phyloP scores from a whole-genome alignment of 2,329 filamentous ascomycete species.

The Juglanconis juglandina region DNA sequence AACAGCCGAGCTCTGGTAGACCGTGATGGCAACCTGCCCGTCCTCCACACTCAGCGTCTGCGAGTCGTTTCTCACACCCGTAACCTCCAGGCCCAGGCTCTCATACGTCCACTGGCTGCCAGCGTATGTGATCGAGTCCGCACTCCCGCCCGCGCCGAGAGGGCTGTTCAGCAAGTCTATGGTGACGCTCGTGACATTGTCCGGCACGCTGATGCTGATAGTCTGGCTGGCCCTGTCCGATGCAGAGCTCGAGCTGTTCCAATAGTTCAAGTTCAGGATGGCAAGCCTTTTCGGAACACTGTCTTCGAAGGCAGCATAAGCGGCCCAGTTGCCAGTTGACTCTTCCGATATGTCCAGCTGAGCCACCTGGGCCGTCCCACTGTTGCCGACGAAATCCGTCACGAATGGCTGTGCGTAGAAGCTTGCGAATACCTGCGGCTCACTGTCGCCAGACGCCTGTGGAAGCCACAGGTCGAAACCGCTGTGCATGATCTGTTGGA shows the following conservation, averaged over 20 bases:
- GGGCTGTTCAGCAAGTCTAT: constrained; percentile 32
- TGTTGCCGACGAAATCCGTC: constrained; percentile 32
- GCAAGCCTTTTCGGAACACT: constrained; percentile 27
- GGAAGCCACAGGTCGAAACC: constrained; percentile 28
- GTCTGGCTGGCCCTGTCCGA: constrained; percentile 22
- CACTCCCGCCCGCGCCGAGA: constrained; percentile 30
- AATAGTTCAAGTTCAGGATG: constrained; percentile 33
- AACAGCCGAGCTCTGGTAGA: constrained; percentile 29
- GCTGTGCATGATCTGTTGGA: constrained; percentile 36
- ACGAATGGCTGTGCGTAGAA: constrained; percentile 36
- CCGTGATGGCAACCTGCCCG: constrained; percentile 24
- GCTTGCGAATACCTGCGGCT: constrained; percentile 32
- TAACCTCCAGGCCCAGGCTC: constrained; percentile 31
- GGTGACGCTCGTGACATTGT: constrained; percentile 19
- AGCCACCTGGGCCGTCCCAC: constrained; percentile 27
- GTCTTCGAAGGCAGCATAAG: constrained; percentile 30
- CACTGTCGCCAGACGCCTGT: constrained; percentile 25
- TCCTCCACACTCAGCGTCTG: constrained; percentile 24
- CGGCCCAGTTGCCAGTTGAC: constrained; percentile 24
- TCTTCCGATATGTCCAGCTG: constrained; percentile 20
- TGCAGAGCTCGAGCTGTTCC: constrained; percentile 31
- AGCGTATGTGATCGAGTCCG: constrained; percentile 33
- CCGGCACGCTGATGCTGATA: constrained; percentile 24
- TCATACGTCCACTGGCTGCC: constrained; percentile 36
- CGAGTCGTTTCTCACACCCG: constrained; percentile 29